Conservation (phyloP, 768 basidiomycete genomes). For the Tubosaeta sp. region DNA sequence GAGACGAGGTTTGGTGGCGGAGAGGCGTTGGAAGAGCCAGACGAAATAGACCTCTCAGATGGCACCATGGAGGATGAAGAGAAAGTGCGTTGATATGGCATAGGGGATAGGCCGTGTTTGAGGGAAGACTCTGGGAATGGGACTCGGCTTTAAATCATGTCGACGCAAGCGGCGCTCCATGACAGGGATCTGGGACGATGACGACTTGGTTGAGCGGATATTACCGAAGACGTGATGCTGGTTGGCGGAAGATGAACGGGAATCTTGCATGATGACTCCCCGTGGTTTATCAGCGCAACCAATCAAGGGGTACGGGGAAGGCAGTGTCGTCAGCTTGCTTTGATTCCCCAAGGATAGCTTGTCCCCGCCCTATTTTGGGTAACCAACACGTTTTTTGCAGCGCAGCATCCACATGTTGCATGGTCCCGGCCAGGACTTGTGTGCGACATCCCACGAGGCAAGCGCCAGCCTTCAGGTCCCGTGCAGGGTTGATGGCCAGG, state of each 20-base stretch:
- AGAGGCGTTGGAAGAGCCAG: slow-evolving; percentile 29
- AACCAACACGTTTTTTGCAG: slow-evolving; percentile 31
- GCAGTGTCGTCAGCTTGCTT: slow-evolving; percentile 26
- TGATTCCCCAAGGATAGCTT: slow-evolving; percentile 14
- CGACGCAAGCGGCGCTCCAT: slow-evolving; percentile 20
- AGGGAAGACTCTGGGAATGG: slow-evolving; percentile 3
- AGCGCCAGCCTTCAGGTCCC: slow-evolving; percentile 19
- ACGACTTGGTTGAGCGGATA: slow-evolving; percentile 26
- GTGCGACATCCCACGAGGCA: slow-evolving; percentile 28
- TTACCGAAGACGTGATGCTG: slow-evolving; percentile 33
- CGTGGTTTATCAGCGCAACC: slow-evolving; percentile 30
- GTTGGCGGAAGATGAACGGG: slow-evolving; percentile 30
- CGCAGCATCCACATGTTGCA: slow-evolving; percentile 30
- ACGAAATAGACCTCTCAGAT: slow-evolving; percentile 32
- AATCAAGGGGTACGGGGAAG: slow-evolving; percentile 31
- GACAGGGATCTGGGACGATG: slow-evolving; percentile 20
- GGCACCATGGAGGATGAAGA: slow-evolving; percentile 32
- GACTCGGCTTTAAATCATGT: slow-evolving; percentile 25
- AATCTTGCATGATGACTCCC: slow-evolving; percentile 30
- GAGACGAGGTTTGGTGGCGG: slow-evolving; percentile 27
- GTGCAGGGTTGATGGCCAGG: slow-evolving; percentile 23
- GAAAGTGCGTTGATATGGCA: slow-evolving; percentile 29
- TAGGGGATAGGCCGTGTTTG: slow-evolving; percentile 16
- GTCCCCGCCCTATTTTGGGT: slow-evolving; percentile 24
- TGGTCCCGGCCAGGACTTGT: slow-evolving; percentile 9